phyloP scores from a whole-genome alignment of 148 eudicot genomes.

The Oxyria digyna region DNA sequence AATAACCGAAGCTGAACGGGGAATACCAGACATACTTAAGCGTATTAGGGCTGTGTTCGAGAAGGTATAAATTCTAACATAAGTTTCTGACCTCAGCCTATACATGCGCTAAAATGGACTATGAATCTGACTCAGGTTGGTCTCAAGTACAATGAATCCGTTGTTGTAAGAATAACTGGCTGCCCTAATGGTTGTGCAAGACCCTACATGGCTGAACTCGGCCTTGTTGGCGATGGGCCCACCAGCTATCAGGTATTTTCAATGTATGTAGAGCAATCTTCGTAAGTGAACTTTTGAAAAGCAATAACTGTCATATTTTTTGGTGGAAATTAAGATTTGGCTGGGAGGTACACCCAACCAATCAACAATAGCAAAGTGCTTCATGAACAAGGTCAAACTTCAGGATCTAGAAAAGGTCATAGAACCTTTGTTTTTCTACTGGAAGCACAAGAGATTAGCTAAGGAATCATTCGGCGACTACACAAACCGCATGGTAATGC shows the following conservation, averaged over 20 bases:
- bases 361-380: constrained; percentile 50
- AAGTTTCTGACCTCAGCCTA: neutral
- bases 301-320: too few relatives aligned
- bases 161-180: constrained; percentile 85
- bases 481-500: constrained; percentile 67
- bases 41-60: constrained; percentile 80
- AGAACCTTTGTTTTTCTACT: constrained; percentile 80
- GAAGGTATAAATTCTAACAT: constrained; percentile 45
- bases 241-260: constrained; percentile 97
- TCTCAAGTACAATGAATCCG: constrained; percentile 66
- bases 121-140: constrained; percentile 54
- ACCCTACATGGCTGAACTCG: constrained; percentile 99
- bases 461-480: constrained; percentile 89
- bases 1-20: constrained; percentile 96
- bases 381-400: constrained; percentile 84
- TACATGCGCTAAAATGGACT: too few relatives aligned
- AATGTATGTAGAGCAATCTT: too few relatives aligned
- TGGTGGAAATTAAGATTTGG: constrained; percentile 67
- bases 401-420: constrained; percentile 85
- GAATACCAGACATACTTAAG: constrained; percentile 87
- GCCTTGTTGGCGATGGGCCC: constrained; percentile 97
- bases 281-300: too few relatives aligned
- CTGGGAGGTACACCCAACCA: constrained; percentile 96
- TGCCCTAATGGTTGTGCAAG: constrained; percentile 99
- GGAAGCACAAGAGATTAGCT: constrained; percentile 46